Conservation (phyloP, 1,284 basidiomycete species). For the Sporisorium reilianum region DNA sequence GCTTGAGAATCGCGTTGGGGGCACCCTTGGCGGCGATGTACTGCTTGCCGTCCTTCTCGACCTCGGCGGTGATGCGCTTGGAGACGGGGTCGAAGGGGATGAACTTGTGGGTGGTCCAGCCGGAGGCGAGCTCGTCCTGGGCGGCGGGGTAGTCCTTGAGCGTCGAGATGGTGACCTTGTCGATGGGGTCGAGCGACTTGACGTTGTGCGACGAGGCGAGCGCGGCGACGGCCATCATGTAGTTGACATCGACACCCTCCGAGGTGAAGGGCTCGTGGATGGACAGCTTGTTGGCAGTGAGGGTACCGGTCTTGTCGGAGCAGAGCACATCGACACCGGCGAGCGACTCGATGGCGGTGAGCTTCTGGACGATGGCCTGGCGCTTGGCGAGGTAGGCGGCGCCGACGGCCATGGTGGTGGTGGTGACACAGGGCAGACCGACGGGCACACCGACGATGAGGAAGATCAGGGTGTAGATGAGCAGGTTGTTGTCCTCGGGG, state of each 20-base stretch:
- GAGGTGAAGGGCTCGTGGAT: conserved; percentile 73
- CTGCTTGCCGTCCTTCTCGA: conserved; percentile 73
- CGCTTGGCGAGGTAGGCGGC: conserved; percentile 74
- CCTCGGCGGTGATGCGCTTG: conserved; percentile 75
- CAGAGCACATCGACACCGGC: conserved; percentile 75
- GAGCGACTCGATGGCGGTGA: conserved; percentile 75
- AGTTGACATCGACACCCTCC: conserved; percentile 72
- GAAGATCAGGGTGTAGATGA: conserved; percentile 73
- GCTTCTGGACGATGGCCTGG: conserved; percentile 76
- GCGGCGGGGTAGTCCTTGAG: conserved; percentile 74
- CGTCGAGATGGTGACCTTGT: conserved; percentile 74
- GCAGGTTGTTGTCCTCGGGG: conserved; percentile 72
- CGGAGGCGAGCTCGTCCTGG: conserved; percentile 72
- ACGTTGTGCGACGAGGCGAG: conserved; percentile 75
- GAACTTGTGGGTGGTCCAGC: conserved; percentile 74
- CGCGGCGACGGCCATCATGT: conserved; percentile 73
- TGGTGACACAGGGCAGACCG: conserved; percentile 74
- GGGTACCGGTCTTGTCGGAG: conserved; percentile 75
- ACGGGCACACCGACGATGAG: conserved; percentile 75
- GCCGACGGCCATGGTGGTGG: conserved; percentile 74
- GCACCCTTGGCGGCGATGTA: conserved; percentile 75
- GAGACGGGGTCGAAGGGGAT: conserved; percentile 75
- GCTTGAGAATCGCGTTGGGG: conserved; percentile 74
- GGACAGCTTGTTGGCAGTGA: conserved; percentile 75
- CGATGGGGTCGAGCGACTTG: conserved; percentile 74